Percentiles rank a stretch among this genome's conserved stretches.
Evolutionary conservation across 1,139 yeast genomes (phyloP).

Genomic region (Pichia sp.): DNA sequence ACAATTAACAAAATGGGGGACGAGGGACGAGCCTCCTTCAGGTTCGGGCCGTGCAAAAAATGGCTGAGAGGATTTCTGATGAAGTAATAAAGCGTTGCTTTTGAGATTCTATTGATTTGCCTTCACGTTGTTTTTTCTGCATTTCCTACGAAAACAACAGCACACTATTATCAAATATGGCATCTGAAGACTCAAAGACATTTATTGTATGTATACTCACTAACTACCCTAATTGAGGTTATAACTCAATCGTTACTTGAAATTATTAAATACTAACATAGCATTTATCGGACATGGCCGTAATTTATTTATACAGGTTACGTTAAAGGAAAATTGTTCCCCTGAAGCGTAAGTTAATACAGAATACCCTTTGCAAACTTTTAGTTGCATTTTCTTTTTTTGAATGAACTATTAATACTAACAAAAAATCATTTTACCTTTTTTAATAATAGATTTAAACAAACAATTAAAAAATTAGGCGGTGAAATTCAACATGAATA

Average conservation of each 20-base stretch:
- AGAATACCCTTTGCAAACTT: not conserved
- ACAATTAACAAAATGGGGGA: not conserved
- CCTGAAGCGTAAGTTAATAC: slow-evolving; percentile 11
- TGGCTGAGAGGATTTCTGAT: not conserved
- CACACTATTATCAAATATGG: not conserved
- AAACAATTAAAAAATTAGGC: slow-evolving; percentile 37
- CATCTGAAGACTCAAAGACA: slow-evolving; percentile 9
- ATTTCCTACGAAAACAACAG: not conserved
- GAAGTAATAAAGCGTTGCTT: not conserved
- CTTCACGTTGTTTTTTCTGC: not conserved
- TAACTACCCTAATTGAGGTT: slow-evolving; percentile 6
- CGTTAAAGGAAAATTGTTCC: slow-evolving; percentile 14
- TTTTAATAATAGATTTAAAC: slow-evolving; percentile 23
- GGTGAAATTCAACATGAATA: slow-evolving; percentile 62
- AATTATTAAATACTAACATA: slow-evolving; percentile 2
- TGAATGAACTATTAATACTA: not conserved
- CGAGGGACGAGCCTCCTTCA: not conserved
- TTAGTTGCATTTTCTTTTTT: no score
- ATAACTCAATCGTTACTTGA: slow-evolving; percentile 8
- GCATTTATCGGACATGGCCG: not conserved
- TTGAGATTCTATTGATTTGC: not conserved
- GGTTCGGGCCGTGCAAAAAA: not conserved
- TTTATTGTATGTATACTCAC: slow-evolving; percentile 8
- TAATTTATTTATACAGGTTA: slow-evolving; percentile 6
- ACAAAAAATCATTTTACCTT: not conserved